These are phyloP conservation scores for Luffa aegyptiaca DNA, from an alignment of 306 rosid genomes.

Conservation along the genomic window DNA sequence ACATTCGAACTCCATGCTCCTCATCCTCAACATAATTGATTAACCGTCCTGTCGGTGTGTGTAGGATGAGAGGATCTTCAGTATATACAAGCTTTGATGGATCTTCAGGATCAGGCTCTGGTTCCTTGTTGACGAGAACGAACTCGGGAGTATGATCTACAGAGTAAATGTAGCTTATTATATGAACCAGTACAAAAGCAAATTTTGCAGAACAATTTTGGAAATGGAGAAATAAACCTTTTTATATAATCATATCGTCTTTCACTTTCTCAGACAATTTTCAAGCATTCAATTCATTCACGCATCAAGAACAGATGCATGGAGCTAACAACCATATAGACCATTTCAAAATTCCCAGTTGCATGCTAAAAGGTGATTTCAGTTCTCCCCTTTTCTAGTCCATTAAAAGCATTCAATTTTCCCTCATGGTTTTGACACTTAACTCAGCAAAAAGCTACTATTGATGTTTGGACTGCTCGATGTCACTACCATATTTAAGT, in stretches of 20 bases:
- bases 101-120: constrained; percentile 81
- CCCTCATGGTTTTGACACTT: neutral
- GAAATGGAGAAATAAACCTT: neutral
- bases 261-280: neutral
- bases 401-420: neutral
- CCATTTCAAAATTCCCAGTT: neutral
- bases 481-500: neutral
- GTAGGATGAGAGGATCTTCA: constrained; percentile 78
- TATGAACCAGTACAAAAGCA: neutral
- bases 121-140: constrained; percentile 68
- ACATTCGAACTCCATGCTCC: constrained; percentile 63
- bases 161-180: constrained; percentile 22
- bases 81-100: constrained; percentile 60
- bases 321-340: neutral
- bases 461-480: neutral
- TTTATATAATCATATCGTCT: neutral
- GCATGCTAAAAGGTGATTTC: neutral
- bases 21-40: constrained; percentile 80
- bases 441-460: neutral
- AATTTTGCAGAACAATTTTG: neutral
- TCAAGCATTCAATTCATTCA: neutral
- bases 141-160: constrained; percentile 81
- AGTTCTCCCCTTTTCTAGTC: neutral
- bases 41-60: constrained; percentile 64
- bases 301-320: neutral